Percentiles rank a stretch among this genome's conserved stretches.
Evolutionary conservation across 1,139 yeast genomes (phyloP).

Genomic region (Eremothecium sinecaudum): DNA sequence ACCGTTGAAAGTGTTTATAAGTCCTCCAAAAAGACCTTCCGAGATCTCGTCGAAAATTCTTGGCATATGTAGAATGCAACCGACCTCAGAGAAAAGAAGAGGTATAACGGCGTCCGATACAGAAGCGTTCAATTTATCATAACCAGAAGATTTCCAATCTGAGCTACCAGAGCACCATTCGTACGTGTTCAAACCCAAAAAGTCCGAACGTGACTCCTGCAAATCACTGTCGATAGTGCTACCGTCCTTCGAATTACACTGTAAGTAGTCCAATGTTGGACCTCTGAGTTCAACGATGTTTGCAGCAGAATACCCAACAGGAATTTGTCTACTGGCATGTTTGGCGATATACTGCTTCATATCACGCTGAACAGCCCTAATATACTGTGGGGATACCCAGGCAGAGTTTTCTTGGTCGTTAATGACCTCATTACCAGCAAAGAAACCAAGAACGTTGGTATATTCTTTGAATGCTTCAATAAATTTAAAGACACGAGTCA

Average conservation of each 20-base stretch:
- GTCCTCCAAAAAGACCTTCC: conserved; percentile 44
- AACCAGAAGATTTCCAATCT: conserved; percentile 62
- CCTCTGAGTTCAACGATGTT: conserved; percentile 64
- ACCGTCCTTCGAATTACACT: conserved; percentile 50
- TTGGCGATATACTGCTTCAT: conserved; percentile 69
- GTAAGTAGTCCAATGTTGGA: conserved; percentile 72
- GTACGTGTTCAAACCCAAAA: conserved; percentile 85
- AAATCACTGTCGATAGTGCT: conserved; percentile 34
- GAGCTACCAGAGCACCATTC: conserved; percentile 81
- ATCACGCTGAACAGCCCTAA: conserved; percentile 88
- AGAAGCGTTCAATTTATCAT: conserved; percentile 47
- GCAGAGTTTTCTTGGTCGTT: conserved; percentile 69
- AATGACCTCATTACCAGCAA: conserved; percentile 88
- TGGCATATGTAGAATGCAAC: conserved; percentile 55
- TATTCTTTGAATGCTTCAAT: conserved; percentile 77
- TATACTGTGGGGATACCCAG: conserved; percentile 48
- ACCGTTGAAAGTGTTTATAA: conserved; percentile 55
- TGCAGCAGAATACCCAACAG: conserved; percentile 91
- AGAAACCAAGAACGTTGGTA: conserved; percentile 81
- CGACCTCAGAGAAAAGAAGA: conserved; percentile 77
- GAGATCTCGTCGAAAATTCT: conserved; percentile 66
- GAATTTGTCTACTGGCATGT: conserved; percentile 63
- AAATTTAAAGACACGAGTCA: conserved; percentile 67
- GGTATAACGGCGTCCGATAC: conserved; percentile 63
- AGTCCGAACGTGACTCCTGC: conserved; percentile 64